Conservation (phyloP, 2,329 filamentous ascomycete species). For the Zymoseptoria passerinii region DNA sequence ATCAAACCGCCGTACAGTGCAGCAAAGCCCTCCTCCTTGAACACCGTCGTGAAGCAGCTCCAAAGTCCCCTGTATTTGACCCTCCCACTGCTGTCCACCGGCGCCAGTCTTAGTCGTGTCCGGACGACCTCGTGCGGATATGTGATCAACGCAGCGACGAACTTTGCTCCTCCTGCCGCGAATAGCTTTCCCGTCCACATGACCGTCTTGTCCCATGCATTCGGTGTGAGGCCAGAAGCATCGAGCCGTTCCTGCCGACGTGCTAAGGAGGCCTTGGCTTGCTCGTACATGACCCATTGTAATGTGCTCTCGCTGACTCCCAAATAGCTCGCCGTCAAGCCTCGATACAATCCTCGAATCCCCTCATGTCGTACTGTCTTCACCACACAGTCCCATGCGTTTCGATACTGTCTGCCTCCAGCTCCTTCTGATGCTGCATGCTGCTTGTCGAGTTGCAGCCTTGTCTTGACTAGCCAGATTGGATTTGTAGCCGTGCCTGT, state of each 20-base stretch:
- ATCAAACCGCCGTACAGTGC: slow-evolving; percentile 86
- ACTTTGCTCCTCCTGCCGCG: slow-evolving; percentile 75
- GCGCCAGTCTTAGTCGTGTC: slow-evolving; percentile 76
- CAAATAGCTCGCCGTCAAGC: slow-evolving; percentile 83
- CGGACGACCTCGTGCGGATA: slow-evolving; percentile 91
- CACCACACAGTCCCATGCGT: slow-evolving; percentile 77
- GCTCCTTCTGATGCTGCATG: slow-evolving; percentile 53
- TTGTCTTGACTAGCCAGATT: slow-evolving; percentile 93
- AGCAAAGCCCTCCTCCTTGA: slow-evolving; percentile 77
- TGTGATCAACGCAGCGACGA: slow-evolving; percentile 72
- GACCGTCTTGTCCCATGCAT: slow-evolving; percentile 63
- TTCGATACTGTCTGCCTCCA: slow-evolving; percentile 64
- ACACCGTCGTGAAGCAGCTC: slow-evolving; percentile 82
- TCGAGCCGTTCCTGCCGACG: slow-evolving; percentile 50
- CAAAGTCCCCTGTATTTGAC: slow-evolving; percentile 82
- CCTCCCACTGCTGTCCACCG: slow-evolving; percentile 43
- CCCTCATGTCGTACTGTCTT: slow-evolving; percentile 78
- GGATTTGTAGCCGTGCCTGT: slow-evolving; percentile 91
- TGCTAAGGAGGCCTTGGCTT: slow-evolving; percentile 70
- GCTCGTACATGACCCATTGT: slow-evolving; percentile 92
- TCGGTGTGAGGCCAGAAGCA: slow-evolving; percentile 54
- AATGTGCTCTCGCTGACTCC: slow-evolving; percentile 84
- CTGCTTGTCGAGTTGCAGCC: slow-evolving; percentile 84
- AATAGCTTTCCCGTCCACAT: slow-evolving; percentile 71
- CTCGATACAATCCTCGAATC: slow-evolving; percentile 73